Evolutionary conservation across 805 yeast genomes (phyloP), one percentile per base, ranked within the genome.

Genomic region (Ogataea dorogensis): DNA sequence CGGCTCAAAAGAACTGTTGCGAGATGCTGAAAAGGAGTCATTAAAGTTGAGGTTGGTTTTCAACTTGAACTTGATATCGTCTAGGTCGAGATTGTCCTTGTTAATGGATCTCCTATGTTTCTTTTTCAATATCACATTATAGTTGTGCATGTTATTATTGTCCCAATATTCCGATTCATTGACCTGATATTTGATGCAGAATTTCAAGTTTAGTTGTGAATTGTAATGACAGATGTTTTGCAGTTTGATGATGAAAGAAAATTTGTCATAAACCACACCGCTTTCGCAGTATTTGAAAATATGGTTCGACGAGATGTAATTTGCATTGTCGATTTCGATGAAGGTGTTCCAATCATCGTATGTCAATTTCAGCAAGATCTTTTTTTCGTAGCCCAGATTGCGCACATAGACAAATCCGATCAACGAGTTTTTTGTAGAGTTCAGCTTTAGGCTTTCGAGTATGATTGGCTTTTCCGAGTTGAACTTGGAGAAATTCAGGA

Each of bases 161-260:
- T 69, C 74, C 68, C 71, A 69, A 41, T 40, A 67, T 6, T 44
- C 48, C 4, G 30, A 17, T 10, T 60, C 61, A 35, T 46, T 46
- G 13, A 63, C 59, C 33, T 61, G 59, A 43, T 62, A 69, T 36
- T 58, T 60, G 36, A 68, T 54, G 43, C 74, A 69, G 36, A 68
- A 61, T 28, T 61, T 61, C 32, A 70, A 43, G 15, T 61, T 52
- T 38, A 71, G 35, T 3, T 27, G 18, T 20, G 52, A 40, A 16
- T 43, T 42, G 36, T 36, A 31, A 37, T 43, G 24, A 50, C 57
- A 43, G 40, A 60, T 33, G 40, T 63, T 47, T 34, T 56, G 53
- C 26, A 68, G 52, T 28, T 72, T 71, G 24, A 78, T 66, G 31
- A 66, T 65, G 50, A 79, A 76, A 31, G 68, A 66, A 56, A 79